Evolutionary conservation across 1,139 yeast genomes (phyloP), one percentile per base, ranked within the genome.

Genomic region (Suhomyces chickasaworum): DNA sequence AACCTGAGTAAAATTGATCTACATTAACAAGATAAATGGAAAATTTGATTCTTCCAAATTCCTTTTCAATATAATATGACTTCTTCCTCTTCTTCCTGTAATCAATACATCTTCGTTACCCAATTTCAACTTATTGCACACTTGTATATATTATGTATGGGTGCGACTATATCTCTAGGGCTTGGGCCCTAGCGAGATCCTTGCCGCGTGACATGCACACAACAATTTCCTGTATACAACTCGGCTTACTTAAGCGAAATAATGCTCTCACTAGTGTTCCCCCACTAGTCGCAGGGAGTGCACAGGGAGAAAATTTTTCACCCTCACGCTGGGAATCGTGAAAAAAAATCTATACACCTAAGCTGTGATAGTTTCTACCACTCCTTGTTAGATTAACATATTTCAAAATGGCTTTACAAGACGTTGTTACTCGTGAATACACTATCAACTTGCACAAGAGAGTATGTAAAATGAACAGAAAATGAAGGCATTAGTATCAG

Each of bases 371-470:
- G 46, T 42, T 46, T 42, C 42, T 46, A 46, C 43, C 44, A 46
- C 49, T 42, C 48, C 45, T 45, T 35, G 48, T 42, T 45, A 41
- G 40, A 39, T 42, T 35, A 51, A 44, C 56, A 58, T 53, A 55
- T 57, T 54, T 53, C 62, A 82, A 80, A 80, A 87, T 89, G 83
- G 97, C 97, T 79, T 83, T 89, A 77, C 89, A 89, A 83, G 98
- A 93, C 93, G 97, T 90, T 79, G 97, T 95, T 80, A 89, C 99
- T 77, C 96, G 99, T 81, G 99, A 95, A 83, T 95, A 95, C 90
- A 95, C 99, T 85, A 91, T 95, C 80, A 93, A 95, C 91, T 82
- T 93, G 80, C 96, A 90, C 96, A 93, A 90, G 82, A 90, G 98
- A 83, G 96, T 89, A 84, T 77, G 95, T 86, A 54, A 39, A 22